phyloP scores from a whole-genome alignment of 306 rosid genomes.

The Sindora glabra region DNA sequence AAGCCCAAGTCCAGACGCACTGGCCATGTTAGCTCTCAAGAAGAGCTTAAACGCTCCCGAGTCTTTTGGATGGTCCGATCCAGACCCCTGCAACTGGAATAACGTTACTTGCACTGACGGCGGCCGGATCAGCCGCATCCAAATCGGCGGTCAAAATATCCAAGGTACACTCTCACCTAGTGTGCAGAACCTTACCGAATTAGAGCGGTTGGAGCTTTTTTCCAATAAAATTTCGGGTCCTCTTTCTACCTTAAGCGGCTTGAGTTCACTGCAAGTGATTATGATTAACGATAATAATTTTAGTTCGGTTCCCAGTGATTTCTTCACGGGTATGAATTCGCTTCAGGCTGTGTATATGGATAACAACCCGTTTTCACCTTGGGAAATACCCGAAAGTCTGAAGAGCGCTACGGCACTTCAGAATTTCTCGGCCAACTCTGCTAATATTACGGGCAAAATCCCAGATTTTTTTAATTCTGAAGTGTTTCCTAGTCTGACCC shows the following conservation, averaged over 20 bases:
- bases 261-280: constrained; percentile 39
- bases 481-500: constrained; percentile 40
- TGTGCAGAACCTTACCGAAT: constrained; percentile 39
- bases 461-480: constrained; percentile 46
- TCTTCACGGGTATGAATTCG: constrained; percentile 49
- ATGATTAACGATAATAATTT: constrained; percentile 46
- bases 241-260: constrained; percentile 46
- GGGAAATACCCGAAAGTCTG: constrained; percentile 57
- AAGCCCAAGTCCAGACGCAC: constrained; percentile 36
- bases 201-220: constrained; percentile 66
- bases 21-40: constrained; percentile 53
- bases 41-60: constrained; percentile 31
- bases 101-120: constrained; percentile 35
- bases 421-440: constrained; percentile 75
- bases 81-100: constrained; percentile 51
- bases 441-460: constrained; percentile 50
- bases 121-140: constrained; percentile 53
- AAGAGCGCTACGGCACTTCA: constrained; percentile 44
- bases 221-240: constrained; percentile 74
- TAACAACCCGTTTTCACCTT: constrained; percentile 53
- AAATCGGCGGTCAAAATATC: constrained; percentile 49
- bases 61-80: constrained; percentile 57
- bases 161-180: constrained; percentile 45
- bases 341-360: constrained; percentile 58
- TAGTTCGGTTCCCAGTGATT: constrained; percentile 43